Percentiles rank a stretch among this genome's conserved stretches.
phyloP scores from a whole-genome alignment of 352 stramenopile genomes.

The Globisporangium cederbergense region DNA sequence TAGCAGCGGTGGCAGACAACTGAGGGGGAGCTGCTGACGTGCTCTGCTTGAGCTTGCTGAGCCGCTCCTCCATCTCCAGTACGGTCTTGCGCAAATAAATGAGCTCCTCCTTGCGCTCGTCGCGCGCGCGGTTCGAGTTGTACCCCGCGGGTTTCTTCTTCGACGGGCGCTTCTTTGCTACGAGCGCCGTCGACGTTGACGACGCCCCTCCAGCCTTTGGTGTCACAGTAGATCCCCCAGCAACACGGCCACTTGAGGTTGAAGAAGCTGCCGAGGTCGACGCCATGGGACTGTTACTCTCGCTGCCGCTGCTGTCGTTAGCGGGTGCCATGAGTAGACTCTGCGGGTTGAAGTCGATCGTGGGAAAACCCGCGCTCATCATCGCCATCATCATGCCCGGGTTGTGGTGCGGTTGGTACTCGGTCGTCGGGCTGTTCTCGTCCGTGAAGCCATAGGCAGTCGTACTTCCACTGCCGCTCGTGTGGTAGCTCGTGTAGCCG shows the following conservation, averaged over 20 bases:
- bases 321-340: conserved; percentile 14
- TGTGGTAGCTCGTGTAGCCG: conserved; percentile 1
- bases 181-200: conserved; percentile 10
- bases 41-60: conserved; percentile 28
- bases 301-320: conserved; percentile 7
- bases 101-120: conserved; percentile 64
- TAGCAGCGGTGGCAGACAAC: not conserved
- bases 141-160: conserved; percentile 37
- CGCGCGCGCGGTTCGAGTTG: conserved; percentile 54
- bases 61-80: conserved; percentile 37
- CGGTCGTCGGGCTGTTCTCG: not conserved
- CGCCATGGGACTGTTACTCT: conserved; percentile 1
- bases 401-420: conserved; percentile 16
- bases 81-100: conserved; percentile 63
- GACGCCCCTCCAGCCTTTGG: conserved; percentile 17
- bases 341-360: conserved; percentile 14
- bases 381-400: conserved; percentile 20
- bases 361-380: conserved; percentile 18
- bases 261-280: conserved; percentile 10
- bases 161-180: conserved; percentile 26
- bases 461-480: not conserved
- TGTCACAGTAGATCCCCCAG: not conserved
- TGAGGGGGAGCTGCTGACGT: not conserved
- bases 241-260: not conserved
- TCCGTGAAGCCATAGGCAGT: not conserved